These are phyloP conservation scores for Ogataea degrootiae DNA, from an alignment of 805 yeast species.

Conservation along the genomic window DNA sequence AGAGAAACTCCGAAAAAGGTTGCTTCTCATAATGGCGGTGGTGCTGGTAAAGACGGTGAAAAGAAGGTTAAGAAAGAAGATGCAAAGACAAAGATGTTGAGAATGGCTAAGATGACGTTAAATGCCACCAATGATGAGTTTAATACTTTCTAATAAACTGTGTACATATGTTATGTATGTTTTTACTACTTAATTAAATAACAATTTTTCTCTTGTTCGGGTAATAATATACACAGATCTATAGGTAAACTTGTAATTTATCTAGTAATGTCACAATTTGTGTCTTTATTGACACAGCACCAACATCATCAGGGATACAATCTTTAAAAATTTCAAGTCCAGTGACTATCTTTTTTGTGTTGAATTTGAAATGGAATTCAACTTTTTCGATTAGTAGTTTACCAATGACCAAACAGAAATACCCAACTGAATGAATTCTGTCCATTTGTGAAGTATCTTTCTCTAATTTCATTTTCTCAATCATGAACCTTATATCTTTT, in stretches of 20 bases:
- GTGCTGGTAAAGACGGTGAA: constrained; percentile 1
- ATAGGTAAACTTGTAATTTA: background rate
- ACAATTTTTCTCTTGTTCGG: background rate
- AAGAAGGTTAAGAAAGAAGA: constrained; percentile 50
- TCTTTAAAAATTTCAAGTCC: constrained; percentile 12
- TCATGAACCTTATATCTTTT: constrained; percentile 1
- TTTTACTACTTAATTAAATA: background rate
- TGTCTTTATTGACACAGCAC: constrained; percentile 6
- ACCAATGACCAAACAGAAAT: constrained; percentile 21
- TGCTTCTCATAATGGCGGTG: constrained; percentile 41
- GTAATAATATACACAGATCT: background rate
- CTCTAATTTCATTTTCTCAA: constrained; percentile 5
- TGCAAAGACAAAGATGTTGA: constrained; percentile 67
- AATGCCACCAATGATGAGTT: constrained; percentile 68
- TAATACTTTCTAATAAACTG: constrained; percentile 38
- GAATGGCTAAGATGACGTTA: constrained; percentile 67
- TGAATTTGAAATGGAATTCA: background rate
- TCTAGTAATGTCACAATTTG: constrained; percentile 4
- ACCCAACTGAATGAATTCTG: constrained; percentile 23
- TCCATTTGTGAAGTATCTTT: constrained; percentile 2
- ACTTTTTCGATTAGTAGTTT: background rate
- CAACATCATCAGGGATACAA: constrained; percentile 5
- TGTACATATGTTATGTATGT: background rate
- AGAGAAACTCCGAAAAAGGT: constrained; percentile 90
- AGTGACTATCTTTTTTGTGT: constrained; percentile 1